Evolutionary conservation across 176 grass and related monocot species (phyloP).

Genomic region (Triticum aestivum): DNA sequence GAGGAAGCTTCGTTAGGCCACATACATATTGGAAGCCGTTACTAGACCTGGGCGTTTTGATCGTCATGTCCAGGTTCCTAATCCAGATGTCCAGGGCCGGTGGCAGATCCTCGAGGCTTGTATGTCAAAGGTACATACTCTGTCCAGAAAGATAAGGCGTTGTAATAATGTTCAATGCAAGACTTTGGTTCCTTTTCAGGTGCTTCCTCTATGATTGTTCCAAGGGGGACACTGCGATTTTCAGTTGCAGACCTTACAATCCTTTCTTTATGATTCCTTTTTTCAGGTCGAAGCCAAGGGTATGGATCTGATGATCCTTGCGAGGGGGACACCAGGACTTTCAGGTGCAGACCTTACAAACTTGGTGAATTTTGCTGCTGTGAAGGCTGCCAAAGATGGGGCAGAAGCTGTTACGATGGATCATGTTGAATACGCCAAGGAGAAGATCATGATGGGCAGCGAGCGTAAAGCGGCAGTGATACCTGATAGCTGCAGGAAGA

Average conservation of each 20-base stretch:
- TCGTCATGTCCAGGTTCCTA: not conserved
- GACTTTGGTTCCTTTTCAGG: not conserved
- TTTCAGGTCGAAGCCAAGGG: conserved; percentile 62
- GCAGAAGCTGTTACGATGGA: conserved; percentile 55
- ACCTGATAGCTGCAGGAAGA: conserved; percentile 45
- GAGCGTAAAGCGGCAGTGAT: conserved; percentile 59
- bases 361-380: conserved; percentile 58
- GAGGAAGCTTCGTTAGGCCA: no score
- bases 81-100: not conserved
- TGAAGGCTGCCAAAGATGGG: conserved; percentile 59
- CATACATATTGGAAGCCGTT: not conserved
- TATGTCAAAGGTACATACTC: not conserved
- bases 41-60: not conserved
- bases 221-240: no score
- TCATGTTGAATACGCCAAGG: conserved; percentile 59
- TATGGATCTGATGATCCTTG: conserved; percentile 60
- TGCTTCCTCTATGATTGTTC: not conserved
- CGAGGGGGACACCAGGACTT: conserved; percentile 63
- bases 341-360: conserved; percentile 74
- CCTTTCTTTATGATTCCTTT: not conserved
- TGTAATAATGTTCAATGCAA: not conserved
- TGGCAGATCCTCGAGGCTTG: not conserved
- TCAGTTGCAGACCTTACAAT: no score
- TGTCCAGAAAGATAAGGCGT: not conserved
- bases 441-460: conserved; percentile 65